phyloP scores from a whole-genome alignment of 108 stramenopile species.

The Ochromonas danica region DNA sequence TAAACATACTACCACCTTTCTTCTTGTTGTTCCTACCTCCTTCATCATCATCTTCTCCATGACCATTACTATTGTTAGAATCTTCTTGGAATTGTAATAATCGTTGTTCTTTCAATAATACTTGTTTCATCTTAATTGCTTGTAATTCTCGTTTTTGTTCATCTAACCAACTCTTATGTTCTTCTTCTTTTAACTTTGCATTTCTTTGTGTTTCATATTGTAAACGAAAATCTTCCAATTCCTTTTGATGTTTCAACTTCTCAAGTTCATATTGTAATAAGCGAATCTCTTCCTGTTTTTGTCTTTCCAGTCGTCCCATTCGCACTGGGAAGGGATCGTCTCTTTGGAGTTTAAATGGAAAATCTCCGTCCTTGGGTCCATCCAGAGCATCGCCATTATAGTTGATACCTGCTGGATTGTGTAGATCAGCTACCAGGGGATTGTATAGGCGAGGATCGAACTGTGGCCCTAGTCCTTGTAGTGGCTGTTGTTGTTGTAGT shows the following conservation, averaged over 20 bases:
- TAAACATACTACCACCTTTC: neutral
- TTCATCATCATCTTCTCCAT: neutral
- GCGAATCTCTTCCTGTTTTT: conserved; percentile 20
- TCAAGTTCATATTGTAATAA: conserved; percentile 20
- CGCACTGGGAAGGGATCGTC: too few species aligned
- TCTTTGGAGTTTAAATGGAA: neutral
- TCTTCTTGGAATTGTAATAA: neutral
- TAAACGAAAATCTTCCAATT: neutral
- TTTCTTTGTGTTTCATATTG: neutral
- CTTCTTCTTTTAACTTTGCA: neutral
- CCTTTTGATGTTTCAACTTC: conserved; percentile 2
- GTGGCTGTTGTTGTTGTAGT: neutral
- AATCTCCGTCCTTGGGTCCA: neutral
- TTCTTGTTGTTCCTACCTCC: neutral
- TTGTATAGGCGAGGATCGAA: neutral
- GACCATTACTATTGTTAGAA: neutral
- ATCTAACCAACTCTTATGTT: conserved; percentile 21
- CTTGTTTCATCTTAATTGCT: conserved; percentile 28
- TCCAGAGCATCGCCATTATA: neutral
- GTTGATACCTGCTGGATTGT: neutral
- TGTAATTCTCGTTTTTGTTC: conserved; percentile 31
- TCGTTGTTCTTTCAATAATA: conserved; percentile 7
- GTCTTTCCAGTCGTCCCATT: too few species aligned
- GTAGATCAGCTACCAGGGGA: neutral
- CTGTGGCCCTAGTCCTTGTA: neutral